Evolutionary conservation across 805 yeast species (phyloP), one percentile per base, ranked within the genome.

Genomic region (Wickerhamomyces hampshirensis): DNA sequence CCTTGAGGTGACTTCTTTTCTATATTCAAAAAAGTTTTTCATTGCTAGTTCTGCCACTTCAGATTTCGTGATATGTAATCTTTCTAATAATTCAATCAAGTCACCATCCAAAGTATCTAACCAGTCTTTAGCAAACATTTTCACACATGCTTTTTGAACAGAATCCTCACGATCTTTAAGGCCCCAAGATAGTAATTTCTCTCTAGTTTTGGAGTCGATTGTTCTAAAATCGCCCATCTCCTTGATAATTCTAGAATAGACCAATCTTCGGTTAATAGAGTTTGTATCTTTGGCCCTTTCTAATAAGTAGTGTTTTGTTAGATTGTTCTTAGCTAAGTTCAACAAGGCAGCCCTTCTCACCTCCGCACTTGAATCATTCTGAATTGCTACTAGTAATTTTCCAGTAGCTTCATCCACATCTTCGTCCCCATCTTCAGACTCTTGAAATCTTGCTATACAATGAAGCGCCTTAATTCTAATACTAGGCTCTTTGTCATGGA

Each of bases 401-500:
- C 67, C 63, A 3, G 74, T 67, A 6, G 77, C 76, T 40, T 67
- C 67, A 39, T 69, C 68, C 21, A 65, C 52, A 6, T 31, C 21
- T 8, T 33, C 34, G 9, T 52, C 63, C 5, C 28, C 36, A 6
- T 55, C 64, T 2, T 53, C 62, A 3, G 56, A 50, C n/a, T 64
- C 71, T 58, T 89, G 96, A 47, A 91, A 80, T 39, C 88, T 68
- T 0, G 95, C 75, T 27, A 88, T 60, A 11, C 94, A 83, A 24
- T 82, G 73, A 0, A 85, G 78, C 0, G 97, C 95, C 58, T 85
- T 93, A n/a, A 80, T 69, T 48, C 98, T 68, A 3, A 93, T 85
- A 7, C 65, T 62, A 5, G 87, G 66, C 50, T 91, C 98, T 51
- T 77, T 83, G 50, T 84, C 95, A 46, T 71, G 71, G 1, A 85